Base-by-base conservation (phyloP, 2,329 filamentous ascomycete genomes). In the Geosmithia putterillii region DNA sequence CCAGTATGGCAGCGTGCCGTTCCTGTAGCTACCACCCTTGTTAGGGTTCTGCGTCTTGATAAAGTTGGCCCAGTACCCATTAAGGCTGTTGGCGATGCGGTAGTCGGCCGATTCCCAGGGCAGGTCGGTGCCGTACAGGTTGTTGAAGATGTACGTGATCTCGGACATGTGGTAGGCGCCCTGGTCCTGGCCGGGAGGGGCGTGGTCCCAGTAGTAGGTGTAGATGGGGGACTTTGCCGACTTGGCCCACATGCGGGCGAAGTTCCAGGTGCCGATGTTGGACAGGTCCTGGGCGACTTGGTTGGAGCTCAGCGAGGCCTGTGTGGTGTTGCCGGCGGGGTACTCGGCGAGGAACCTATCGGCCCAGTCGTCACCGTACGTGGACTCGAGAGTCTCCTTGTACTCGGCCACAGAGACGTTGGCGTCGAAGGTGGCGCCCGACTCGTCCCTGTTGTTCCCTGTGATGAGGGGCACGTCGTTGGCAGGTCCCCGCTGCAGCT, bases 321-420 rank as follows among this genome's bases (percentile, higher is more conserved):
- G 35, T n/a, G 14, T 23, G 25, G 5, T 52, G 51, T 57, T 15
- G 58, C 54, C 8, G 57, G 57, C 9, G 50, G 51, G 35, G 44
- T 40, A 10, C 55, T 54, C 2, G 52, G 7, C 17, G 37, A 39
- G n/a, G 37, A 48, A 37, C 42, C 58, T 5, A 56, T 54, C 0
- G 42, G 48, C 2, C 45, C 44, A 8, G 28, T 32, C 28, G 42
- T 54, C 2, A 49, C 52, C 3, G 41, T 23, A 2, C 45, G 53
- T 1, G 17, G 18, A 20, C 9, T 19, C 8, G 18, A 39, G 49
- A 44, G 79, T 76, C 51, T 69, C 64, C 37, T 79, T 69, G 63
- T 86, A 90, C 52, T 86, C 71, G 12, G 71, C 69, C 4, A 67
- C 52, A 2, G 71, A 75, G 46, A 83, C 71, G 8, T 81, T 70